Evolutionary conservation across 179 eudicot species (phyloP).

Genomic region (Heliamphora pulchella): DNA sequence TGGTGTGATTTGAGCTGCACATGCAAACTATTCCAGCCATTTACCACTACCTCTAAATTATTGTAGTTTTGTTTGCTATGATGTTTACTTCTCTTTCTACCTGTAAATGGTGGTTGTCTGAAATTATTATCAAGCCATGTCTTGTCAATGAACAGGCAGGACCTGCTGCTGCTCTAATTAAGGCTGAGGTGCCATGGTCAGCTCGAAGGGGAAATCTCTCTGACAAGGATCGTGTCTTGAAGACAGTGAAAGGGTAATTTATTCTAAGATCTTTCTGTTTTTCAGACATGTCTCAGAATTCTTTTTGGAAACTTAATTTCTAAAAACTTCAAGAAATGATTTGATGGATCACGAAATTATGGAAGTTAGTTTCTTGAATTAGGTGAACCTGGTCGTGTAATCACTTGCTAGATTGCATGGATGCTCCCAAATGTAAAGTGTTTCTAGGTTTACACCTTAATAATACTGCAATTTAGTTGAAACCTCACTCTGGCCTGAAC

Average conservation of each 20-base stretch:
- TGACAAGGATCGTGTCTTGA: slow-evolving; percentile 86
- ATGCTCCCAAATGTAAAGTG: too few species aligned
- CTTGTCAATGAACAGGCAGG: slow-evolving; percentile 45
- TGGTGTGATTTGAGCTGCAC: background rate
- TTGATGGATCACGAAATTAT: background rate
- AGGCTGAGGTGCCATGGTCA: slow-evolving; percentile 99
- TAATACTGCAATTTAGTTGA: too few species aligned
- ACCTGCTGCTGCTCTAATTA: slow-evolving; percentile 67
- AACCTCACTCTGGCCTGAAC: background rate
- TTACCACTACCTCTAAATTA: background rate
- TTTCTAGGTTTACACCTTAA: too few species aligned
- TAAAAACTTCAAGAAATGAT: background rate
- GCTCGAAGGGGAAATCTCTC: slow-evolving; percentile 72
- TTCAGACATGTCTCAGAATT: background rate
- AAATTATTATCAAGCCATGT: background rate
- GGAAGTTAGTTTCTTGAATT: too few species aligned
- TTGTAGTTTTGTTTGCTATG: background rate
- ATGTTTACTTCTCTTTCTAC: background rate
- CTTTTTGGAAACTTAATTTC: background rate
- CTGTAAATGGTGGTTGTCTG: background rate
- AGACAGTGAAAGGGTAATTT: slow-evolving; percentile 91
- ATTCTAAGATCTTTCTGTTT: background rate
- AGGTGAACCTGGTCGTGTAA: background rate
- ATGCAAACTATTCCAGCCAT: background rate
- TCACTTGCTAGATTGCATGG: background rate